Evolutionary conservation across 805 yeast genomes (phyloP), one percentile per base, ranked within the genome.

Genomic region (Saturnispora diversa): DNA sequence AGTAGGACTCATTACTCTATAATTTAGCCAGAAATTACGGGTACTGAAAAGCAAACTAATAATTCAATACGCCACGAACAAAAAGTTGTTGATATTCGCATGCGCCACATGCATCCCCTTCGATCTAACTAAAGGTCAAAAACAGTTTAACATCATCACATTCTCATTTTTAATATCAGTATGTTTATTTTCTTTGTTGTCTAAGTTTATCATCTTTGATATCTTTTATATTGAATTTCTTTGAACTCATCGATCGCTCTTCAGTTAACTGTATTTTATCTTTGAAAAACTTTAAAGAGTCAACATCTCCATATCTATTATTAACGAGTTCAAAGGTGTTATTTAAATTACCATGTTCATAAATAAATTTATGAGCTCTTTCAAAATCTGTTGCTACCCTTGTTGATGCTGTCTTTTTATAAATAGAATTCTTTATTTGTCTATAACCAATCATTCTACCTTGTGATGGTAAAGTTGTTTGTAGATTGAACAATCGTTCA

Each of bases 1-100:
- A 2, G 84, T 65, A 23, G 90, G 92, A 2, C 85, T 69, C 83
- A 81, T 37, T 31, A n/a, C n/a, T n/a, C n/a, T n/a, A n/a, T n/a
- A n/a, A n/a, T n/a, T n/a, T n/a, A n/a, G n/a, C n/a, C n/a, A n/a
- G n/a, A n/a, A n/a, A n/a, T n/a, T n/a, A n/a, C n/a, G n/a, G n/a
- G n/a, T n/a, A n/a, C n/a, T n/a, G n/a, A n/a, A n/a, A n/a, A n/a
- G n/a, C n/a, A n/a, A n/a, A n/a, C n/a, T n/a, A n/a, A n/a, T n/a
- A n/a, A n/a, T n/a, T n/a, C n/a, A n/a, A n/a, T n/a, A n/a, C n/a
- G 16, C 16, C 35, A 32, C 27, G 8, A 32, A 32, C n/a, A n/a
- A n/a, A n/a, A n/a, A n/a, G n/a, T n/a, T n/a, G n/a, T n/a, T n/a
- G n/a, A n/a, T n/a, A n/a, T n/a, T n/a, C n/a, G n/a, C n/a, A n/a